These are phyloP conservation scores for Suhomyces coccinellae DNA, from an alignment of 1,139 yeast genomes.

Conservation along the genomic window DNA sequence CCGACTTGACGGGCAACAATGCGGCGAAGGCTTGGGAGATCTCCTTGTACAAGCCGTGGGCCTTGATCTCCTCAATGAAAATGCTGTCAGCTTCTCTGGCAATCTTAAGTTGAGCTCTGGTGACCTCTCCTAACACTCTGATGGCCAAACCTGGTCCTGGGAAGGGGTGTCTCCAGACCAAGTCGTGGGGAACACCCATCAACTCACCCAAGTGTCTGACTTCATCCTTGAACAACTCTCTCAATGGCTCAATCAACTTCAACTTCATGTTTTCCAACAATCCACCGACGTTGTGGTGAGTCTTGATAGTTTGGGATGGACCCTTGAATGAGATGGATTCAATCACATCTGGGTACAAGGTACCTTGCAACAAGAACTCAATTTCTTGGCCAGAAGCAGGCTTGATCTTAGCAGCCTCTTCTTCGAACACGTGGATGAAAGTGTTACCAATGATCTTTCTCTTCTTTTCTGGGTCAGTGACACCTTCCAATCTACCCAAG, in stretches of 20 bases:
- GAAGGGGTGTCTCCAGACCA: constrained; percentile 99
- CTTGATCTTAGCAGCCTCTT: constrained; percentile 88
- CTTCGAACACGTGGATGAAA: constrained; percentile 94
- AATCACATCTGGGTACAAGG: constrained; percentile 96
- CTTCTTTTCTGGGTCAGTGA: constrained; percentile 98
- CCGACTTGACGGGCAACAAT: constrained; percentile 93
- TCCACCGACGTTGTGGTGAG: constrained; percentile 99
- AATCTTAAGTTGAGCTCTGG: constrained; percentile 86
- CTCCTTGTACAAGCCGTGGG: constrained; percentile 87
- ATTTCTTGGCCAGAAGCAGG: constrained; percentile 89
- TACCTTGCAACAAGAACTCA: constrained; percentile 94
- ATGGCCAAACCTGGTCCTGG: constrained; percentile 99
- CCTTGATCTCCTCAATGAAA: constrained; percentile 91
- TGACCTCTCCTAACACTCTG: constrained; percentile 95
- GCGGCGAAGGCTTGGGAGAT: constrained; percentile 99
- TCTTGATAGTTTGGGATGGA: constrained; percentile 98
- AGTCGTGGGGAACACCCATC: constrained; percentile 92
- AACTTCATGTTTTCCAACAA: constrained; percentile 96
- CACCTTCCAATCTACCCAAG: constrained; percentile 81
- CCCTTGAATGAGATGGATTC: constrained; percentile 99
- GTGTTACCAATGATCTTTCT: constrained; percentile 98
- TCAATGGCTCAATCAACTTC: constrained; percentile 95
- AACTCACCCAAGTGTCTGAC: constrained; percentile 95
- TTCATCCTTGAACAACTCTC: constrained; percentile 98
- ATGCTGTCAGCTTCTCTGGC: constrained; percentile 97